Evolutionary conservation across 148 eudicot species (phyloP), one percentile per base, ranked within the genome.

Genomic region (Chenopodium berlandieri): DNA sequence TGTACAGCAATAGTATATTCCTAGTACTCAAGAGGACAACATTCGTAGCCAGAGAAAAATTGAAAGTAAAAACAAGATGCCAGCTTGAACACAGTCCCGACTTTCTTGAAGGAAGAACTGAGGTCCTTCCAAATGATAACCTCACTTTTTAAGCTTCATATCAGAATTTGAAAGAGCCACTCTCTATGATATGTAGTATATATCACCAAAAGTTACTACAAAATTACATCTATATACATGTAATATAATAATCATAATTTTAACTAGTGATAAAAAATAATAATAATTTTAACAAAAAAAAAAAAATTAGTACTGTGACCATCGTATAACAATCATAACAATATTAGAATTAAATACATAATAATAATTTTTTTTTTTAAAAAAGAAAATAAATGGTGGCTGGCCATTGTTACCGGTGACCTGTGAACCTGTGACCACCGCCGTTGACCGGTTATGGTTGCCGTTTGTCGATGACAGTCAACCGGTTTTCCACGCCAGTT

Each of bases 131-230:
- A 69, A 25, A 25, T 50, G 40, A 44, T 8, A 16, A 13, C 8
- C 47, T 85, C 86, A 87, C 62, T 70, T 44, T 71, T 92, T 91
- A 58, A 94, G 85, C 86, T 93, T 90, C 90, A 86, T 10, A 47
- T 88, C 89, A 19, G 76, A 75, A 50, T 84, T 90, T 71, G 88
- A 34, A 75, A 87, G 86, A 64, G 89, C 86, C 79, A 88, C 89
- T 87, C 88, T 92, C 27, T 27, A 27, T 27, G 27, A 52, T 40
- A 70, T 8, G 22, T 23, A 27, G 9, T 52, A 17, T 54, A 68
- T 70, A 62, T 72, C 78, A 34, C 73, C 31, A 50, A 14, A 82
- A 8, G 34, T 20, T 44, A 16, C 54, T 30, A 19, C 78, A 79
- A 79, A 79, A 20, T 66, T 11, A 54, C 58, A 32, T 67, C 1